Percentiles rank a stretch among this genome's conserved stretches.
Conservation (phyloP, 2,329 filamentous ascomycete genomes). For the Acrocalymma vagum region DNA sequence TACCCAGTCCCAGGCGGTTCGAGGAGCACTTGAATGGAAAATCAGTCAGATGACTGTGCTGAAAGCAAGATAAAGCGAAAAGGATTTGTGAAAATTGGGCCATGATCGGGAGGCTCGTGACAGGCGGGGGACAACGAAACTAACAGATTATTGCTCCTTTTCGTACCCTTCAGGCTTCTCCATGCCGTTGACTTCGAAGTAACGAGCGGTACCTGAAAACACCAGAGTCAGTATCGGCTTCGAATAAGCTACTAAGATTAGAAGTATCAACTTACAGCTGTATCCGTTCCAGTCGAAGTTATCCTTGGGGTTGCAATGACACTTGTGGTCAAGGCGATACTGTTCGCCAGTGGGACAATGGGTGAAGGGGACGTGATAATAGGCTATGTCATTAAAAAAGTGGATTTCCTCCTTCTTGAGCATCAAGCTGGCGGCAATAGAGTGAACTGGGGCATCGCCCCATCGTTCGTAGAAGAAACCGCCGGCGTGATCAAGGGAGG, state of each 20-base stretch:
- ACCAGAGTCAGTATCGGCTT: conserved; percentile 19
- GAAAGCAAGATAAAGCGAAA: conserved; percentile 5
- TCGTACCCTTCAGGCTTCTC: conserved; percentile 88
- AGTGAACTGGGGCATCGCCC: conserved; percentile 97
- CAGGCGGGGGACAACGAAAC: conserved; percentile 15
- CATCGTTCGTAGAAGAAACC: conserved; percentile 99
- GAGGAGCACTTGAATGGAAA: conserved; percentile 37
- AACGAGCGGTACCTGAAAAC: conserved; percentile 87
- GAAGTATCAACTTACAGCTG: conserved; percentile 76
- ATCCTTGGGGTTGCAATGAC: conserved; percentile 92
- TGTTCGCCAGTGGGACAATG: conserved; percentile 95
- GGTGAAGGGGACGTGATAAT: conserved; percentile 97
- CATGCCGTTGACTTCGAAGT: conserved; percentile 82
- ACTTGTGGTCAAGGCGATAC: conserved; percentile 82
- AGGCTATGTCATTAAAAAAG: conserved; percentile 99
- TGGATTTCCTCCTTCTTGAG: conserved; percentile 94
- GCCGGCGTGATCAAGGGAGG: conserved; percentile 85
- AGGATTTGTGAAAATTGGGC: conserved; percentile 4
- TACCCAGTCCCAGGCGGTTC: conserved; percentile 25
- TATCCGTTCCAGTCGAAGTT: conserved; percentile 99
- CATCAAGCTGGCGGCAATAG: conserved; percentile 89
- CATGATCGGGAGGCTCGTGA: conserved; percentile 9
- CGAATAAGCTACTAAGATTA: too few species aligned
- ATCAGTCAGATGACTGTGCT: conserved; percentile 36
- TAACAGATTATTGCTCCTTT: conserved; percentile 62